Conservation (phyloP, 345 rosid genomes). For the Populus simonii region DNA sequence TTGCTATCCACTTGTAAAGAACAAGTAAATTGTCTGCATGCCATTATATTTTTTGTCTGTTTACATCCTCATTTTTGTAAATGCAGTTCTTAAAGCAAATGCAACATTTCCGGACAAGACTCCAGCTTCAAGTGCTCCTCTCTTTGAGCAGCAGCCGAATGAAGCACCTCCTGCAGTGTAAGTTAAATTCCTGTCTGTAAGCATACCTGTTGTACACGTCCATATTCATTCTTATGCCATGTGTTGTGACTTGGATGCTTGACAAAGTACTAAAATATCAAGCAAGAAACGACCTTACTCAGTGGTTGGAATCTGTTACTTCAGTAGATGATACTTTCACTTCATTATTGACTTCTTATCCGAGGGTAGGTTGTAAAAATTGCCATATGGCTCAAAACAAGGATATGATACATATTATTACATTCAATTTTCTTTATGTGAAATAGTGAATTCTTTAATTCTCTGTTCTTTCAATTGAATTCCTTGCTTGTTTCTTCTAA, state of each 20-base stretch:
- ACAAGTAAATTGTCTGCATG: neutral
- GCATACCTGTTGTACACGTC: neutral
- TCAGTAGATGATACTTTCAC: neutral
- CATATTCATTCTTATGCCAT: neutral
- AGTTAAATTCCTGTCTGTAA: slow-evolving; percentile 21
- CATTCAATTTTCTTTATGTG: neutral
- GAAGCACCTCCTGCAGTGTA: slow-evolving; percentile 69
- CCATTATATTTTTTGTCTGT: neutral
- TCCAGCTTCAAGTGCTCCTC: slow-evolving; percentile 55
- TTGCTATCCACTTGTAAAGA: neutral
- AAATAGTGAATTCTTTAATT: neutral
- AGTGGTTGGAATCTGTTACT: neutral
- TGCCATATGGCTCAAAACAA: too few species aligned
- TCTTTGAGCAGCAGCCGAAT: slow-evolving; percentile 62
- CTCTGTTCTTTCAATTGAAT: neutral
- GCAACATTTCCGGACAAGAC: slow-evolving; percentile 69
- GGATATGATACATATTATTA: neutral
- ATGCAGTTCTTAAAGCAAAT: slow-evolving; percentile 81
- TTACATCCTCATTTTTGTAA: neutral
- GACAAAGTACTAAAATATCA: neutral
- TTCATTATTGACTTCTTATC: neutral
- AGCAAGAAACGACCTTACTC: neutral
- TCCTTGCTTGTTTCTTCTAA: neutral
- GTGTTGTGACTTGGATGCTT: neutral
- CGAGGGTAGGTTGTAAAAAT: neutral